These are phyloP conservation scores for Flaveria trinervia DNA, from an alignment of 129 eudicot genomes.

Conservation along the genomic window DNA sequence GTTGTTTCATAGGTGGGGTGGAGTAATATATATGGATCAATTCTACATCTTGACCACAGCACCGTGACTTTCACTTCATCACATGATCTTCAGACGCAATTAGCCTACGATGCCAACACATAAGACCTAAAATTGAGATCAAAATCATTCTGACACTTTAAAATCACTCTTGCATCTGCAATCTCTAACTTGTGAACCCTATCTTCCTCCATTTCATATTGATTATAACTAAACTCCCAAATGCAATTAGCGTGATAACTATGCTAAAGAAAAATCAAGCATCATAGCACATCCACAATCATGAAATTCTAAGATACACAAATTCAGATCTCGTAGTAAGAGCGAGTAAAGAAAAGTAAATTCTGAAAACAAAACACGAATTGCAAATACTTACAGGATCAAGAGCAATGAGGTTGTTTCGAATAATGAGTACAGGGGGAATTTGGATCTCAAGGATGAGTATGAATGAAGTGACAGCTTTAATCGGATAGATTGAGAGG, in stretches of 20 bases:
- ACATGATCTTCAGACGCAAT: neutral
- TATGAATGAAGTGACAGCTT: slow-evolving; percentile 34
- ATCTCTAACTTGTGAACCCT: neutral
- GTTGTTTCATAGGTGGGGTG: slow-evolving; percentile 8
- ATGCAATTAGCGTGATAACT: neutral
- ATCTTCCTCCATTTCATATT: neutral
- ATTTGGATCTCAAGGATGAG: slow-evolving; percentile 31
- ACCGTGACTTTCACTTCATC: neutral
- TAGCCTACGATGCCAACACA: no score
- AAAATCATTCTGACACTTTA: neutral
- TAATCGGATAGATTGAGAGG: slow-evolving; percentile 16
- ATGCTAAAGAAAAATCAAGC: neutral
- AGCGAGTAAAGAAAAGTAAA: neutral
- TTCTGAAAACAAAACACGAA: neutral
- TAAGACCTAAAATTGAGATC: neutral
- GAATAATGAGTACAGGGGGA: slow-evolving; percentile 24
- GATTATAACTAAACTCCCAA: neutral
- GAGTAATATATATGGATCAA: neutral
- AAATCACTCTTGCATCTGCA: neutral
- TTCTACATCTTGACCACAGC: slow-evolving; percentile 6
- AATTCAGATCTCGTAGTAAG: slow-evolving; percentile 37
- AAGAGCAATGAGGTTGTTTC: slow-evolving; percentile 34
- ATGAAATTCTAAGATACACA: neutral
- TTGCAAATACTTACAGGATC: slow-evolving; percentile 32
- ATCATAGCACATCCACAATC: slow-evolving; percentile 21